Percentiles rank a stretch among this genome's conserved stretches.
phyloP scores from a whole-genome alignment of 1,139 yeast species.

The Hansenula lynferdii region DNA sequence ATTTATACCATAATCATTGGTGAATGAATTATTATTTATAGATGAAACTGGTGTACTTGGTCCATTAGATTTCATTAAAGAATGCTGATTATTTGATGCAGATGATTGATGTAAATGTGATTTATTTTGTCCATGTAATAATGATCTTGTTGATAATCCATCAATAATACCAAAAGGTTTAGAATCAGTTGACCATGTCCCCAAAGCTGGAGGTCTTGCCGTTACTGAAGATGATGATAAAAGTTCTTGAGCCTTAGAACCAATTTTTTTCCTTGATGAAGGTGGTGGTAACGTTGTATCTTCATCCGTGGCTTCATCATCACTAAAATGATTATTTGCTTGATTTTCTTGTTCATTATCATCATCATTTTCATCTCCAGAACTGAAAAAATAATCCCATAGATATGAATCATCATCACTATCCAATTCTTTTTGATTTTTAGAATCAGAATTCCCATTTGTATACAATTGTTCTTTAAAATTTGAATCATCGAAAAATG shows the following conservation, averaged over 20 bases:
- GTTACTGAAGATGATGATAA: slow-evolving; percentile 80
- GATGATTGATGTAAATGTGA: slow-evolving; percentile 4
- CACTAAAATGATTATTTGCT: slow-evolving; percentile 31
- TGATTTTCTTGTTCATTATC: slow-evolving; percentile 31
- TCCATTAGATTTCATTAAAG: slow-evolving; percentile 1
- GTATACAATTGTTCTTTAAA: slow-evolving; percentile 19
- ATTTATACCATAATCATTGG: no score
- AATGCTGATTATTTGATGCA: neutral
- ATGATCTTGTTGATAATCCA: slow-evolving; percentile 82
- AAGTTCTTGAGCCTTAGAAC: slow-evolving; percentile 80
- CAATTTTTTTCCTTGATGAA: slow-evolving; percentile 50
- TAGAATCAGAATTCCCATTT: slow-evolving; percentile 3
- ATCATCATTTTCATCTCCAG: slow-evolving; percentile 30
- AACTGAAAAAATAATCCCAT: slow-evolving; percentile 48
- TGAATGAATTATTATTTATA: no score
- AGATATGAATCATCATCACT: slow-evolving; percentile 34
- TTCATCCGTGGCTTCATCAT: slow-evolving; percentile 90
- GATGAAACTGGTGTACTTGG: slow-evolving; percentile 14
- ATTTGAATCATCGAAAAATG: slow-evolving; percentile 32
- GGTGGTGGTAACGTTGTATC: slow-evolving; percentile 72
- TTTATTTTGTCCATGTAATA: slow-evolving; percentile 36
- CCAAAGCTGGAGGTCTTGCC: slow-evolving; percentile 86
- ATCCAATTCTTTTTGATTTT: slow-evolving; percentile 10
- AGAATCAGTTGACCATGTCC: slow-evolving; percentile 84
- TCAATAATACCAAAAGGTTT: slow-evolving; percentile 93